Percentiles rank a stretch among this genome's conserved stretches.
These are phyloP conservation scores for Elsinoe fawcettii DNA, from an alignment of 2,329 filamentous ascomycete species.

Conservation along the genomic window DNA sequence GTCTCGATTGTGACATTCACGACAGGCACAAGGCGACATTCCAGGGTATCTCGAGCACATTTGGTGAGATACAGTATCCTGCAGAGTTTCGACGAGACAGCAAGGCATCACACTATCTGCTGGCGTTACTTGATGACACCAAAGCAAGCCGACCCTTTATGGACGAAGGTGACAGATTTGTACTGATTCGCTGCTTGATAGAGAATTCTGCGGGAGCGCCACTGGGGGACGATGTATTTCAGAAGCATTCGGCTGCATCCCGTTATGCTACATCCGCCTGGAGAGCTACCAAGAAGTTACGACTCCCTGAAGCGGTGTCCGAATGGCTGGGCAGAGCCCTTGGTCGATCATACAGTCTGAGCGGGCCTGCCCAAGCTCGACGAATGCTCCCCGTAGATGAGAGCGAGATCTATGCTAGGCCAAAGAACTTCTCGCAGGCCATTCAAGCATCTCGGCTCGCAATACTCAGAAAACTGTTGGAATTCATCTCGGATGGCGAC, in stretches of 20 bases:
- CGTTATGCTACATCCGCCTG: conserved; percentile 59
- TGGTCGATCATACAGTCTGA: conserved; percentile 52
- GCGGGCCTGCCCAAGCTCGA: neutral
- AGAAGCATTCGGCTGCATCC: conserved; percentile 19
- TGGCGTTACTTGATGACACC: conserved; percentile 73
- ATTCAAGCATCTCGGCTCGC: neutral
- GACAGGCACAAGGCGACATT: conserved; percentile 31
- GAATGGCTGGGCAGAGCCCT: conserved; percentile 80
- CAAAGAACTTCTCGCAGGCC: neutral
- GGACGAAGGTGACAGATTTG: conserved; percentile 58
- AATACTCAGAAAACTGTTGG: neutral
- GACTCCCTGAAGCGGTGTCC: conserved; percentile 51
- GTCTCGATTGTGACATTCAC: conserved; percentile 36
- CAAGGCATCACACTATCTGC: conserved; percentile 69
- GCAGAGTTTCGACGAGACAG: conserved; percentile 63
- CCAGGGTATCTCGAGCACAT: conserved; percentile 65
- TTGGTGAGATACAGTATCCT: conserved; percentile 57
- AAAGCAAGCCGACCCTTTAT: conserved; percentile 56
- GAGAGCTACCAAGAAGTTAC: conserved; percentile 32
- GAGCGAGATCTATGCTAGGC: neutral
- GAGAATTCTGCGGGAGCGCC: conserved; percentile 15
- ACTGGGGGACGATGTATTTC: conserved; percentile 22
- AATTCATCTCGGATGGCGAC: neutral
- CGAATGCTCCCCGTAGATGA: neutral
- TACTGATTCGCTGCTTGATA: conserved; percentile 60